Base-by-base conservation (phyloP, 2,329 filamentous ascomycete species). In the Chaetomium sp. region DNA sequence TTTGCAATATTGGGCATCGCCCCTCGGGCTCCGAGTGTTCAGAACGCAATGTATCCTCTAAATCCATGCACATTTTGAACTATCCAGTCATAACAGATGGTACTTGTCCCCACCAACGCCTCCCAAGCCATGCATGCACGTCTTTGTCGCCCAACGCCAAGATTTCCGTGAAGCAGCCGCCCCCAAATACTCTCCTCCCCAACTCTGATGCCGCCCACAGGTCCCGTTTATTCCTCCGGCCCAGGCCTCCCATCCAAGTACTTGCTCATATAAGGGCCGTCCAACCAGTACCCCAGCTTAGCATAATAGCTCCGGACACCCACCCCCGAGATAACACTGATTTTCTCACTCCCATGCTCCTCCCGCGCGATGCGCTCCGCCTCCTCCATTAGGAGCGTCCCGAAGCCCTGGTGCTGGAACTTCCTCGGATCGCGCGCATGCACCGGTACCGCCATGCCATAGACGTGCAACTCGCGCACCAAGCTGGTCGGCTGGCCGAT, bases 361-460 rank as follows among this genome's bases (percentile, higher is more conserved):
- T 97, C 90, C 62, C 92, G 85, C 0, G 96, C 94, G 69, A 99
- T 99, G 59, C 93, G 85, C 80, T 98, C 95, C 0, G 95, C 96
- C 79, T 98, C 94, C 74, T 98, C 94, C 96, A 99, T 99, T 70
- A 99, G 75, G 67, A 99, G 77, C 1, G 95, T 99, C 56, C 95
- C 95, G 70, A 96, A 99, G 0, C 95, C 95, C 76, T 97, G 95
- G 79, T 99, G 95, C 80, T 99, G 95, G 78, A 98, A 98, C 78
- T 98, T 98, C 77, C 91, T 89, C 23, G 94, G 93, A 72, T 99
- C 95, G 63, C 96, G 86, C 9, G 93, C 94, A 77, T 99, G 95
- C 54, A 99, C 91, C 0, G 95, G 96, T n/a, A 99, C 95, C 0
- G 96, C 95, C 23, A 92, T 94, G 8, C 95, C 95, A 75, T 99